A percentile compares a stretch with the other conserved stretches of the same genome.
Evolutionary conservation across 2,329 filamentous ascomycete genomes (phyloP).

Genomic region (Leptographium galeiforme): DNA sequence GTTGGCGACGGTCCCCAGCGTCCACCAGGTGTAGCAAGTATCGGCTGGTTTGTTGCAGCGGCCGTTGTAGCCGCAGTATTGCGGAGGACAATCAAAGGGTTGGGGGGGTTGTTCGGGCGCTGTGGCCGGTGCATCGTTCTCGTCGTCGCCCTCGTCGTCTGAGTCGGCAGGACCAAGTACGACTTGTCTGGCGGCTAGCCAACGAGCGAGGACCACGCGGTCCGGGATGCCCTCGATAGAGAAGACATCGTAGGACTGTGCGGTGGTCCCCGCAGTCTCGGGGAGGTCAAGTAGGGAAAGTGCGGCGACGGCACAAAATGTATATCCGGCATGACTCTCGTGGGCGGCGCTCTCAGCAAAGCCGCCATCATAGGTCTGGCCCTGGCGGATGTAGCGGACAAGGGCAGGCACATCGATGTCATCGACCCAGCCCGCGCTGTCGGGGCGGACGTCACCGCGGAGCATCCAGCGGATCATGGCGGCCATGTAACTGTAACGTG

Average conservation of each 20-base stretch:
- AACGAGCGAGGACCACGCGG: constrained; percentile 26
- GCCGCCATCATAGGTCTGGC: constrained; percentile 70
- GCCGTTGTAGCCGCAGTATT: constrained; percentile 67
- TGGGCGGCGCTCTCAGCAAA: constrained; percentile 65
- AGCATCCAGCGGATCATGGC: constrained; percentile 73
- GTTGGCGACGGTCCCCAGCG: constrained; percentile 46
- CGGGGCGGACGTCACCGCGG: constrained; percentile 39
- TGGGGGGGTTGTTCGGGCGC: neutral
- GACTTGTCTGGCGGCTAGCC: constrained; percentile 48
- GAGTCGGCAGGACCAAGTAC: constrained; percentile 32
- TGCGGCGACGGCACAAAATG: constrained; percentile 74
- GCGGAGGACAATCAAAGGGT: neutral
- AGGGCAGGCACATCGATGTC: constrained; percentile 66
- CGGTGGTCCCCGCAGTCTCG: constrained; percentile 18
- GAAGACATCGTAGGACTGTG: constrained; percentile 12
- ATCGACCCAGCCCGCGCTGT: constrained; percentile 39
- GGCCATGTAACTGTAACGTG: constrained; percentile 79
- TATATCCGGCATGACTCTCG: constrained; percentile 83
- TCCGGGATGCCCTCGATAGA: constrained; percentile 26
- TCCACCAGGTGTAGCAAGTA: constrained; percentile 96
- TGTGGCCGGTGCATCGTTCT: constrained; percentile 17
- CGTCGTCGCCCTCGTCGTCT: constrained; percentile 30
- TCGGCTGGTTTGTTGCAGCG: constrained; percentile 84
- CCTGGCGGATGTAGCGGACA: constrained; percentile 50
- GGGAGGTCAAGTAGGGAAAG: constrained; percentile 61